phyloP scores from a whole-genome alignment of 441 rosid species.

The Breynia disticha region DNA sequence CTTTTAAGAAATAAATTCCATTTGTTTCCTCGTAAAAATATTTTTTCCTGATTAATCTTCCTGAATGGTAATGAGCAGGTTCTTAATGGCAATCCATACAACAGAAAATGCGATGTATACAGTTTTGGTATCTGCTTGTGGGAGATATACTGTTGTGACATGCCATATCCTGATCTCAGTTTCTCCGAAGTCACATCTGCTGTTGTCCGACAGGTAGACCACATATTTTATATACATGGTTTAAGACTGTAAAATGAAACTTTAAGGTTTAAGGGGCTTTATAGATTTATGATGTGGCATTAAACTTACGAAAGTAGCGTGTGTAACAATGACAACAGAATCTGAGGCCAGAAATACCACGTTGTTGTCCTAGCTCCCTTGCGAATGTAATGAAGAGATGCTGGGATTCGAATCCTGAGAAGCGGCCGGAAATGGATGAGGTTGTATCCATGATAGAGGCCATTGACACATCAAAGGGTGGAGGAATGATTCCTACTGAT shows the following conservation, averaged over 20 bases:
- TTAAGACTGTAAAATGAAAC: no score
- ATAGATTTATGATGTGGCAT: no score
- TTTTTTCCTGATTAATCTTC: no score
- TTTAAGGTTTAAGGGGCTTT: no score
- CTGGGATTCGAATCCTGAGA: slow-evolving; percentile 93
- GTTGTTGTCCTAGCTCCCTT: slow-evolving; percentile 87
- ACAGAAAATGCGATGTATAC: slow-evolving; percentile 92
- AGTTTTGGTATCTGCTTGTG: slow-evolving; percentile 94
- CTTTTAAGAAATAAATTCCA: no score
- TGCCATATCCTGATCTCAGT: slow-evolving; percentile 95
- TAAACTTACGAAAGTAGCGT: slow-evolving; percentile 6
- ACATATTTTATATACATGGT: neutral
- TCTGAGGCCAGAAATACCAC: slow-evolving; percentile 89
- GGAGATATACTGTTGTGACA: slow-evolving; percentile 98
- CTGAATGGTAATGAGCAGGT: slow-evolving; percentile 36
- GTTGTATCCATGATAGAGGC: slow-evolving; percentile 83
- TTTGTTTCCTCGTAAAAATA: no score
- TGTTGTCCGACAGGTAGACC: slow-evolving; percentile 77
- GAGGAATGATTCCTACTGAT: slow-evolving; percentile 89
- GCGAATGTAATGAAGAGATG: slow-evolving; percentile 91
- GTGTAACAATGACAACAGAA: slow-evolving; percentile 43
- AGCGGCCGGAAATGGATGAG: slow-evolving; percentile 93
- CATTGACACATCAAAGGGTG: slow-evolving; percentile 89
- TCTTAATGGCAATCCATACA: slow-evolving; percentile 82
- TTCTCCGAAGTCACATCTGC: slow-evolving; percentile 93